Percentiles rank a stretch among this genome's conserved stretches.
Conservation (phyloP, 2,329 filamentous ascomycete genomes). For the Epichloe scottii region DNA sequence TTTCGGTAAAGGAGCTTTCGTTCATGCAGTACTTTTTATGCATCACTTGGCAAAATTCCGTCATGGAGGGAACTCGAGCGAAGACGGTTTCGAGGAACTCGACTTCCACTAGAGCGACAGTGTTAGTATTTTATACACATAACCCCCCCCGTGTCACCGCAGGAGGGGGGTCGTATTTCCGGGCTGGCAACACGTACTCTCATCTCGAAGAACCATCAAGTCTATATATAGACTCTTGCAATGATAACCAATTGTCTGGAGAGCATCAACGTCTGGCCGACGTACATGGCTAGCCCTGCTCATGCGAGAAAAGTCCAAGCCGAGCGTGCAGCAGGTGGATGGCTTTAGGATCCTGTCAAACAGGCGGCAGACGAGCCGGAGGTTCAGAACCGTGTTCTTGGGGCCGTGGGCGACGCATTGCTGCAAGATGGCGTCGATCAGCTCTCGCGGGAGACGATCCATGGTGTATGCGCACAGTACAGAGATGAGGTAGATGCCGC, state of each 20-base stretch:
- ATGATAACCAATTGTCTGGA: slow-evolving; percentile 33
- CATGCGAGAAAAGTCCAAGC: slow-evolving; percentile 37
- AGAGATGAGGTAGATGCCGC: no score
- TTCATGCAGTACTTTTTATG: slow-evolving; percentile 35
- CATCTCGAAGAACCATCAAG: slow-evolving; percentile 39
- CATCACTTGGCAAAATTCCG: slow-evolving; percentile 29
- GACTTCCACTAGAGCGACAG: slow-evolving; percentile 30
- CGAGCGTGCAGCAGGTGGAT: slow-evolving; percentile 32
- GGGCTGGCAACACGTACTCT: slow-evolving; percentile 23
- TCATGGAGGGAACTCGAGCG: slow-evolving; percentile 31
- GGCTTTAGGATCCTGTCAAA: slow-evolving; percentile 36
- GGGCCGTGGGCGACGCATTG: slow-evolving; percentile 27
- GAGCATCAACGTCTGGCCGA: slow-evolving; percentile 25
- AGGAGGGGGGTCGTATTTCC: no score
- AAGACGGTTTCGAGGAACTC: slow-evolving; percentile 34
- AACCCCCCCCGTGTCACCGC: not conserved
- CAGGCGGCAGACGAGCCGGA: slow-evolving; percentile 36
- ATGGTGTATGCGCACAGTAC: slow-evolving; percentile 15
- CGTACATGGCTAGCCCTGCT: slow-evolving; percentile 21
- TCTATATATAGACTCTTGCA: slow-evolving; percentile 39
- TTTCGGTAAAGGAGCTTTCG: slow-evolving; percentile 34
- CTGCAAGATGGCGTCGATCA: slow-evolving; percentile 33
- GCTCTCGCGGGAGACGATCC: slow-evolving; percentile 35
- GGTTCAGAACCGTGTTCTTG: slow-evolving; percentile 31
- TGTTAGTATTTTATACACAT: slow-evolving; percentile 5